Evolutionary conservation across 257 asterid genomes (phyloP), one percentile per base, ranked within the genome.

Genomic region (Lycium barbarum): DNA sequence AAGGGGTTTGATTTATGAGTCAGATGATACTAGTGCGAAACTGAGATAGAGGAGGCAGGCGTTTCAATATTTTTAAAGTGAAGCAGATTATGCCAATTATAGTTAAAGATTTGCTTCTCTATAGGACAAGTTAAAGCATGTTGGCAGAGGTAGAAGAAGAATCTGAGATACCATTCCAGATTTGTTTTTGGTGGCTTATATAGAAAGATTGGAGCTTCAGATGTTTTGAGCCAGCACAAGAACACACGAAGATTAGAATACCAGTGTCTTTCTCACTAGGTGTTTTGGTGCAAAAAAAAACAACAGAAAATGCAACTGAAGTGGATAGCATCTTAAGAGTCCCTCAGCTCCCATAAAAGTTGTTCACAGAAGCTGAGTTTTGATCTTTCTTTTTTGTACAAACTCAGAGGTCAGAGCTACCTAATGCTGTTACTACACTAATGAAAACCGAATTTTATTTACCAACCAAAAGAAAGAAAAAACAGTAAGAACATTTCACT

Each of bases 301-400:
- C 0, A 40, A 40, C 45, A 40, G 17, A 9, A 71, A 70, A 45
- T 17, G 79, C n/a, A 72, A 72, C 73, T 12, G 47, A 66, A 66
- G 45, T 66, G 73, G 73, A 66, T 6, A 72, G 80, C 58, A 72
- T 45, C 38, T n/a, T 13, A 59, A 26, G 66, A 18, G 66, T 59
- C 10, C 33, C 4, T 11, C 80, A 72, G 58, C 57, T 45, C 58
- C 57, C 35, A 45, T 9, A 45, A 3, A 18, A 38, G 78, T 38
- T 35, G 53, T 38, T 51, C 53, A 15, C 54, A 17, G 14, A 20
- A 72, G 38, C 80, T 72, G 57, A 45, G 18, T 72, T 72, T 70
- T 43, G 35, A 10, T 9, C 54, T 9, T 7, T 70, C 38, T 55
- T 38, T 17, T 38, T 18, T 40, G 13, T 38, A 71, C 54, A 71